Base-by-base conservation (phyloP, 805 yeast genomes). In the Hanseniaspora nectarophila region DNA sequence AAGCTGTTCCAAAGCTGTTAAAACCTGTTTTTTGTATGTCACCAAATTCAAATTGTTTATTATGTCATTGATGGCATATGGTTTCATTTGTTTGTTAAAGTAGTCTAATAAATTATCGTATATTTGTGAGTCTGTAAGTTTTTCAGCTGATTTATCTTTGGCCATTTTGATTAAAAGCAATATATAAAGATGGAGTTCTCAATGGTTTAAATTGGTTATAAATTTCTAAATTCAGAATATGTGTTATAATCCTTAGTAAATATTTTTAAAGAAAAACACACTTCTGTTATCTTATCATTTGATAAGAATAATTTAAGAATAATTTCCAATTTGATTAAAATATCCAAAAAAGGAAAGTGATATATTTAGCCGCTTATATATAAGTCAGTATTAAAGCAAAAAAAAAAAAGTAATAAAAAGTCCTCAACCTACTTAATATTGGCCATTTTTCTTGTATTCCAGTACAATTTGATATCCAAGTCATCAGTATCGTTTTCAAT, bases 401-500 rank as follows among this genome's bases (percentile, higher is more conserved):
- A n/a, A n/a, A n/a, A n/a, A n/a, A n/a, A n/a, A n/a, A n/a, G n/a
- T n/a, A n/a, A n/a, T n/a, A n/a, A n/a, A n/a, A n/a, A n/a, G n/a
- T n/a, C n/a, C 15, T 15, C 10, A 40, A 34, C 26, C 56, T 63
- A 75, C 37, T 73, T 67, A 47, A 78, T 77, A 57, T 77, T 72
- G 44, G 79, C 75, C 64, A 85, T 71, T 54, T 85, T 76, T 18
- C 82, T 74, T 32, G 82, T 81, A 63, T 85, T 85, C 68, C 82
- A 70, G 62, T 85, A 89, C 49, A 90, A 81, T 63, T 82, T 81
- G 54, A 86, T 82, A 65, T 90, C 97, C 63, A 88, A 73, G 51
- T 77, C 76, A 62, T 86, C 95, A 2, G 95, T 84, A 62, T 83
- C 82, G 58, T 86, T 88, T 59, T 85, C 90, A 57, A 92, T 81